Percentiles rank a stretch among this genome's conserved stretches.
phyloP scores from a whole-genome alignment of 192 early-diverging fungal species.

The Haplosporangium gracile region DNA sequence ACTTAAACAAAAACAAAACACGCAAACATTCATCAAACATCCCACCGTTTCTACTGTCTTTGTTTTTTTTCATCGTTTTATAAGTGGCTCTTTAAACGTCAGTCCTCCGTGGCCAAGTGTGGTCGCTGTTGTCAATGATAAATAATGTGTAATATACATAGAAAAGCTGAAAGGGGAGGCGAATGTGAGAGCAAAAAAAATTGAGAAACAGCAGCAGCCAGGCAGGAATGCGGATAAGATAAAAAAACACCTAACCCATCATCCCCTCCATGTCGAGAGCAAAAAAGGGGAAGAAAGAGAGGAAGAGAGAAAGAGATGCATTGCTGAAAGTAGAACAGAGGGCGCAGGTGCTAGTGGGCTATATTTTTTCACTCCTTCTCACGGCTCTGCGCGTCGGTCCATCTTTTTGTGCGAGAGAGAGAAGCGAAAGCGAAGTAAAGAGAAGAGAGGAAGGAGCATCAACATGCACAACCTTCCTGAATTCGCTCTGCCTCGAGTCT shows the following conservation, averaged over 20 bases:
- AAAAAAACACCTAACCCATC: neutral
- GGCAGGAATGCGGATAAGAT: neutral
- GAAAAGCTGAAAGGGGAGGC: neutral
- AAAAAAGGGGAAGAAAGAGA: neutral
- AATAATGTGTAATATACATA: neutral
- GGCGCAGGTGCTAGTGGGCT: neutral
- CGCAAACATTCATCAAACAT: neutral
- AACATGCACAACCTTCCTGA: neutral
- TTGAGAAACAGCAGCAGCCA: neutral
- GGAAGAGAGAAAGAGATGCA: neutral
- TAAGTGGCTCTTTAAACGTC: no score
- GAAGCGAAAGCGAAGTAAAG: neutral
- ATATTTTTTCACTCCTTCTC: neutral
- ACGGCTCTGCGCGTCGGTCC: neutral
- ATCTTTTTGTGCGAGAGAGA: neutral
- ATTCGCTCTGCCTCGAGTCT: neutral
- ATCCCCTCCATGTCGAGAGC: neutral
- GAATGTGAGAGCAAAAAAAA: neutral
- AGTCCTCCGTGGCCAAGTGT: no score
- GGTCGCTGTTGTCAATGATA: no score
- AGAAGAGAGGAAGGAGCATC: neutral
- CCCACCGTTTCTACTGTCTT: neutral
- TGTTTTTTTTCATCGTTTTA: no score
- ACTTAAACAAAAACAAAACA: slow-evolving; percentile 3
- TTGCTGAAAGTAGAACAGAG: neutral